These are phyloP conservation scores for Lolium perenne DNA, from an alignment of 176 grass and related monocot genomes.

Conservation along the genomic window DNA sequence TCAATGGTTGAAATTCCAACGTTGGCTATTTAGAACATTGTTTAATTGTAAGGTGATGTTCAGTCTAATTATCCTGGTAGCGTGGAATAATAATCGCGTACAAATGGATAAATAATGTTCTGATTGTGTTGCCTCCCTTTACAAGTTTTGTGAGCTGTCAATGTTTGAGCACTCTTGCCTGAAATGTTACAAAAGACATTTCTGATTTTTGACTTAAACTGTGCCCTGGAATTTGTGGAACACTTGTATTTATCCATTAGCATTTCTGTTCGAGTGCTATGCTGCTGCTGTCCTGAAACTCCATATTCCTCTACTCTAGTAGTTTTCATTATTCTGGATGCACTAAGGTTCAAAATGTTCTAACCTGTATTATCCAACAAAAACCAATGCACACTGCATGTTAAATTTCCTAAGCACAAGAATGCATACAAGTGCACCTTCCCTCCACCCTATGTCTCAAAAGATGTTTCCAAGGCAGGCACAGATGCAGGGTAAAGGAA, in stretches of 20 bases:
- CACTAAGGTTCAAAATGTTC: conserved; percentile 15
- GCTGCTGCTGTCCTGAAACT: conserved; percentile 12
- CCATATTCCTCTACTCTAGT: neutral
- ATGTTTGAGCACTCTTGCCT: neutral
- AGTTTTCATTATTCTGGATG: neutral
- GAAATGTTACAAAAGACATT: neutral
- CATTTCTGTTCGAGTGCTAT: neutral
- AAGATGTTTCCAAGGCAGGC: conserved; percentile 75
- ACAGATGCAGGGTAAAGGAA: conserved; percentile 60
- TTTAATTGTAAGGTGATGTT: conserved; percentile 20
- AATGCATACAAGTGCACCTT: conserved; percentile 57
- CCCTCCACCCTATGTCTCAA: conserved; percentile 71
- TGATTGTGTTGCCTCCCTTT: neutral
- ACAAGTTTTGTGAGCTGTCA: neutral
- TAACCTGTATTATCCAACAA: conserved; percentile 1
- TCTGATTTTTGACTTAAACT: conserved; percentile 13
- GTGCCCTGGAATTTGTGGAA: conserved; percentile 24
- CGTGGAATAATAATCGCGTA: neutral
- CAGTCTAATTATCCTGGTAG: conserved; percentile 24
- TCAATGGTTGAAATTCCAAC: neutral
- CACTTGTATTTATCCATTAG: neutral
- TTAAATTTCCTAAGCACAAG: conserved; percentile 51
- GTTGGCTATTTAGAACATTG: conserved; percentile 21
- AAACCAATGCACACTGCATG: conserved; percentile 39
- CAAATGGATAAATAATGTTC: neutral